Base-by-base conservation (phyloP, 768 basidiomycete species). In the Leccinum arenicola region DNA sequence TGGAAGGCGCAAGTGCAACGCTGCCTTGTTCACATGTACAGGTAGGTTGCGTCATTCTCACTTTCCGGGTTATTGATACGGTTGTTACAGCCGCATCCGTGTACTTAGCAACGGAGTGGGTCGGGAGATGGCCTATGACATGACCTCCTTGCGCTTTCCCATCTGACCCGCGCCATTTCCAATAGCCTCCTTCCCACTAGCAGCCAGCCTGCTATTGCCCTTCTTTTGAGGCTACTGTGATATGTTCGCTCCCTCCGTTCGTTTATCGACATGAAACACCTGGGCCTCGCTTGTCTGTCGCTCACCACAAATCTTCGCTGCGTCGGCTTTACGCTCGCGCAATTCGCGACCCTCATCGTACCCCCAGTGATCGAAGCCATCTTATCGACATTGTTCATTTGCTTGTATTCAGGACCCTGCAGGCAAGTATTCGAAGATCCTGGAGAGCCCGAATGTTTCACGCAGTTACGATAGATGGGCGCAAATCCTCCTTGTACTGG, bases 221-320 rank as follows among this genome's bases (percentile, higher is more conserved):
- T 63, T 63, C 68, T 64, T 64, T 72, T 55, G 54, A 56, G 56
- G 58, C 59, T 25, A 57, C 56, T 62, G 66, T 73, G 75, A 74
- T 61, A 77, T 78, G 77, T 75, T 58, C 67, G 51, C 66, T 66
- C 63, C 58, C 45, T 57, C 66, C 57, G 25, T 50, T 52, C 61
- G 2, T 60, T 61, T 17, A 36, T 50, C 58, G 48, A 40, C 38
- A 70, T 65, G 67, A 64, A 47, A 60, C 76, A 74, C 72, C 81
- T 80, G 80, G 77, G 73, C 75, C 78, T 80, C 59, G 40, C 84
- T 66, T 93, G 90, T 73, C 76, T 92, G 61, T 91, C 91, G 31
- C 75, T 82, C 38, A 82, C 85, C 58, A 74, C 87, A 43, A 88
- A 84, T 62, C 82, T 93, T 62, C 90, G 90, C 60, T 93, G 90